A percentile compares a stretch with the other conserved stretches of the same genome.
Evolutionary conservation across 352 stramenopile genomes (phyloP).

Genomic region (Globisporangium paddicum): DNA sequence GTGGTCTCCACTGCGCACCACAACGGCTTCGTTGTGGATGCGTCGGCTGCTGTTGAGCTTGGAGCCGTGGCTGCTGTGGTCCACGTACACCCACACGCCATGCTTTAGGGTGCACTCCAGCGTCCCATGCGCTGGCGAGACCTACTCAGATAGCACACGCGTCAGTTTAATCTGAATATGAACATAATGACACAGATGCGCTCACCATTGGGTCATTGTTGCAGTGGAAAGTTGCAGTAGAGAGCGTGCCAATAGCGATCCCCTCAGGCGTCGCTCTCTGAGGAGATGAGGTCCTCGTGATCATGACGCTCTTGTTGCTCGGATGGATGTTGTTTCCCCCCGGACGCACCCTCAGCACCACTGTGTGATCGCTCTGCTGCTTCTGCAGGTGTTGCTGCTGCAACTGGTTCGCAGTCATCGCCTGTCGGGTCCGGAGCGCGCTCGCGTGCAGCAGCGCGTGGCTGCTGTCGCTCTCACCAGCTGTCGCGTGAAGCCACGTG

Average conservation of each 20-base stretch:
- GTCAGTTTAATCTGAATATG: background rate
- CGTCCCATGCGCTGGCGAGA: conserved; percentile 33
- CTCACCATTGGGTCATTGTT: conserved; percentile 13
- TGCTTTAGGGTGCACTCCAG: conserved; percentile 40
- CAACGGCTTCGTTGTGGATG: conserved; percentile 42
- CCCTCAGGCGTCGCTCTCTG: conserved; percentile 4
- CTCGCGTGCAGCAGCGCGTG: background rate
- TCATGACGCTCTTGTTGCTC: background rate
- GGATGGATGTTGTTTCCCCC: conserved; percentile 6
- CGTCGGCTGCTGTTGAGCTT: conserved; percentile 28
- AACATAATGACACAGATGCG: background rate
- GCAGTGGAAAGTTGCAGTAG: conserved; percentile 19
- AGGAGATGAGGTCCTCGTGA: conserved; percentile 4
- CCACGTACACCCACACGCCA: conserved; percentile 72
- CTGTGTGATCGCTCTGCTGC: background rate
- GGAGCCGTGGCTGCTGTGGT: conserved; percentile 58
- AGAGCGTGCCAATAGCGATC: conserved; percentile 23
- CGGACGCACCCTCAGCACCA: conserved; percentile 11
- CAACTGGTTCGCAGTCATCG: conserved; percentile 1
- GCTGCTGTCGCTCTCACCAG: background rate
- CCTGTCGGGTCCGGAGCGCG: background rate
- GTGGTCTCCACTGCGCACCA: conserved; percentile 54
- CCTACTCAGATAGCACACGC: background rate
- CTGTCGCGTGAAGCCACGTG: background rate
- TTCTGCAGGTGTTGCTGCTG: background rate